These are phyloP conservation scores for Pseudogymnoascus sp. DNA, from an alignment of 2,329 filamentous ascomycete species.

Conservation along the genomic window DNA sequence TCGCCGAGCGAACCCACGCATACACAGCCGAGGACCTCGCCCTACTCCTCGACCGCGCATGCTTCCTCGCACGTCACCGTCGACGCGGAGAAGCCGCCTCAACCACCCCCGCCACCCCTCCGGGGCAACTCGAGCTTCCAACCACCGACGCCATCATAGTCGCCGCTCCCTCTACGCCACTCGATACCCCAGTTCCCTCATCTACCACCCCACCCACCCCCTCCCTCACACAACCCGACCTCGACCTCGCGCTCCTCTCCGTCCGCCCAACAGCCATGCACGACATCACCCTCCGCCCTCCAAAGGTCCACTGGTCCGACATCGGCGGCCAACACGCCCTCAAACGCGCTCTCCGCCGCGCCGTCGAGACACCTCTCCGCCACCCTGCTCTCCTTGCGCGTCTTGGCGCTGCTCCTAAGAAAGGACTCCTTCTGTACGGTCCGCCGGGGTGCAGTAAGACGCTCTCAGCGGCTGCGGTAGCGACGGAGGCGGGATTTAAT, in stretches of 20 bases:
- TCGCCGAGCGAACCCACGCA: conserved; percentile 76
- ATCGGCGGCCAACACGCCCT: conserved; percentile 79
- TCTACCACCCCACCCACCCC: neutral
- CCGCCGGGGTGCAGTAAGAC: conserved; percentile 95
- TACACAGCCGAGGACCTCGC: conserved; percentile 75
- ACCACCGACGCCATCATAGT: neutral
- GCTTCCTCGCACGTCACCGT: conserved; percentile 32
- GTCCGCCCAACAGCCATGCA: conserved; percentile 82
- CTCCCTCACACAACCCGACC: conserved; percentile 41
- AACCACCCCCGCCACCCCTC: neutral
- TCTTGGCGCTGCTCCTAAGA: conserved; percentile 56
- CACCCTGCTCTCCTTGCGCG: conserved; percentile 44
- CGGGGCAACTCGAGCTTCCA: conserved; percentile 20
- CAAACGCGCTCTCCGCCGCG: conserved; percentile 54
- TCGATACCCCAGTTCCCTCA: neutral
- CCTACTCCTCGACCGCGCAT: conserved; percentile 54
- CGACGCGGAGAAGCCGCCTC: conserved; percentile 1
- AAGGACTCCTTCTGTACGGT: conserved; percentile 83
- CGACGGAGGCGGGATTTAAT: conserved; percentile 84
- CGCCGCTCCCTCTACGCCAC: neutral
- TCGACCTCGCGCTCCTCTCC: conserved; percentile 58
- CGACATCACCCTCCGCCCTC: conserved; percentile 82
- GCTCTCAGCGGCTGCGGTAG: conserved; percentile 81
- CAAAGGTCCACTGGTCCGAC: conserved; percentile 77
- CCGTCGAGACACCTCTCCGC: conserved; percentile 32